phyloP scores from a whole-genome alignment of 306 rosid species.

The Datisca glomerata region DNA sequence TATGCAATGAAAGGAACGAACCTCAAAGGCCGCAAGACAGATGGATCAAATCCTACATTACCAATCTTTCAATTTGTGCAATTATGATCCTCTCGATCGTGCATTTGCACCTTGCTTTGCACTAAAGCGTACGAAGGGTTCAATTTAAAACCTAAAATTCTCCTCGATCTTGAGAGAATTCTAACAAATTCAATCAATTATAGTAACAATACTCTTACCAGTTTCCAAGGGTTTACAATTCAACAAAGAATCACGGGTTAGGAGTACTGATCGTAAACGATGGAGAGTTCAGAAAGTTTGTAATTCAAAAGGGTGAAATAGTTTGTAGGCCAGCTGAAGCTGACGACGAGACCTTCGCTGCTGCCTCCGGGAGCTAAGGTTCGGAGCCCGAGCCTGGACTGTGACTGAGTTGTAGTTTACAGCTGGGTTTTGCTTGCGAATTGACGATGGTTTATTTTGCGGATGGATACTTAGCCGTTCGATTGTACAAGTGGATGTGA shows the following conservation, averaged over 20 bases:
- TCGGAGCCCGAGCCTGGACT: conserved; percentile 5
- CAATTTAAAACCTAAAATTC: conserved; percentile 4
- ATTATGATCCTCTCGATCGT: conserved; percentile 26
- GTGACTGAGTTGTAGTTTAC: neutral
- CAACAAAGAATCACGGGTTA: conserved; percentile 6
- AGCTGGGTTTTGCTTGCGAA: neutral
- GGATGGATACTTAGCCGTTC: neutral
- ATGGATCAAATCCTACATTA: conserved; percentile 53
- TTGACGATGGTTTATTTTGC: neutral
- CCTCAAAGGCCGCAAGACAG: conserved; percentile 27
- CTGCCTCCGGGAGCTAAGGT: conserved; percentile 10
- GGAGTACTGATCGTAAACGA: conserved; percentile 12
- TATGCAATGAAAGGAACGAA: conserved; percentile 21
- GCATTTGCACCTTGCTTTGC: conserved; percentile 14
- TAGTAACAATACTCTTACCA: conserved; percentile 9
- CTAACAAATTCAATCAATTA: neutral
- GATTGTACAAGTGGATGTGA: conserved; percentile 3
- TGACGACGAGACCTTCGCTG: conserved; percentile 15
- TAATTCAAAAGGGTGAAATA: conserved; percentile 8
- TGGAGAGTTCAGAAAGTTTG: conserved; percentile 3
- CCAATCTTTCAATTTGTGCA: conserved; percentile 17
- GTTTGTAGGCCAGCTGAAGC: conserved; percentile 21
- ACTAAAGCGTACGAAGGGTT: conserved; percentile 11
- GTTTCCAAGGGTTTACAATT: conserved; percentile 7
- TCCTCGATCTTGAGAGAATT: neutral